Evolutionary conservation across 208 protist genomes (phyloP), one percentile per base, ranked within the genome.

Genomic region (Leishmania major): DNA sequence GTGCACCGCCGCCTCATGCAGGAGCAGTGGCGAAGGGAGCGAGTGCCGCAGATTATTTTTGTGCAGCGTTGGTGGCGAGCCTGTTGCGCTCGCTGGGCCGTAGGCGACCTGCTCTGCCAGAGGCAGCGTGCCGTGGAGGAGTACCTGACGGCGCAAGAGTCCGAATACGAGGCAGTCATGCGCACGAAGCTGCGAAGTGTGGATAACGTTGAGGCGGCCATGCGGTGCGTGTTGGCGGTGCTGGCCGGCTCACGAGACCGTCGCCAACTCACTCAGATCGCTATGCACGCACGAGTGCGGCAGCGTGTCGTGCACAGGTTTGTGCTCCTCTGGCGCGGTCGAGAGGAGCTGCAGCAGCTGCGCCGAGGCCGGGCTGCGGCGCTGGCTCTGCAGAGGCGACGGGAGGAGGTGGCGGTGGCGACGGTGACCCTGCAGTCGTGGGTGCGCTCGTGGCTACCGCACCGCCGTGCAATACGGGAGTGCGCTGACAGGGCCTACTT

Each of bases 401-500:
- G 85, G 1, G 91, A 95, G 81, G 91, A 93, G 67, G 92, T 93
- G 22, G 67, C 77, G 1, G 88, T 90, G 51, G 94, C 94, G 11
- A 77, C 83, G 35, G 31, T 87, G 22, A 84, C 87, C 22, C 84
- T 97, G 28, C 92, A 97, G 69, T 79, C 80, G 17, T 76, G 71
- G 51, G 88, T 79, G 64, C 91, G 92, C 51, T 60, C 31, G 45
- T 94, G 92, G 87, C 57, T 92, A 17, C 66, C 77, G 37, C 66
- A 70, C 40, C 69, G 86, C 37, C 62, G 57, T 51, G 67, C 8
- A 35, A 13, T 51, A 84, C 57, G 35, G 70, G 28, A 47, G 47
- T 11, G 64, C 43, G 49, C 64, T 6, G 3, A 17, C 22, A 69
- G 31, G 13, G 64, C 31, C 31, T 35, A 47, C 47, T 64, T 73